Base-by-base conservation (phyloP, 306 rosid genomes). In the Vigna radiata region DNA sequence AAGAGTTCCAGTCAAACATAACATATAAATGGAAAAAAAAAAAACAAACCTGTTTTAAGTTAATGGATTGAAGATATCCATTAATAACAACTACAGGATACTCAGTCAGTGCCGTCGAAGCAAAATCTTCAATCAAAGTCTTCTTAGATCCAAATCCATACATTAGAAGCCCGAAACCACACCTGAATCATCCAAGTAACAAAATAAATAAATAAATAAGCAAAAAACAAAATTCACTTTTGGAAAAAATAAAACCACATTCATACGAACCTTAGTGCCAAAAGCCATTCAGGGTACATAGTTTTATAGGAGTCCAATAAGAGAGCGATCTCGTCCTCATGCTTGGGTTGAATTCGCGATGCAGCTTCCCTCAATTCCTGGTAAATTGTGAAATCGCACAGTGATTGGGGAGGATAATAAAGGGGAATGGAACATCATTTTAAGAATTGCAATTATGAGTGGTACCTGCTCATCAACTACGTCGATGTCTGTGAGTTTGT, bases 131-230 rank as follows among this genome's bases (percentile, higher is more conserved):
- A 82, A 92, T 86, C 89, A 92, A 66, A 31, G 85, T 83, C 85
- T 87, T 95, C 83, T 95, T 95, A 60, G 98, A 95, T 73, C 98
- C 98, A 88, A 92, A 95, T 72, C 97, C 97, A 86, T 92, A 95
- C 96, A 92, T 92, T 16, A 92, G 83, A 82, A 95, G 91, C 47
- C 88, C 89, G 58, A 90, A 90, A 58, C 93, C 96, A 72, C 88
- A 92, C 69, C 98, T 92, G 73, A 6, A n/a, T 68, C 72, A 47
- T 25, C 49, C 23, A 65, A 15, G 41, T 8, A 67, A 21, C 69
- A n/a, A 33, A 29, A 29, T 4, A 29, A 37, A 6, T 54, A 18
- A 56, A 25, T 8, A 61, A 61, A 18, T 3, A 27, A 15, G 0
- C 25, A 18, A 68, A 46, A 29, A 29, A 29, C 31, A 29, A 7